Percentiles rank a stretch among this genome's conserved stretches.
phyloP scores from a whole-genome alignment of 257 asterid species.

The Nicotiana paniculata region DNA sequence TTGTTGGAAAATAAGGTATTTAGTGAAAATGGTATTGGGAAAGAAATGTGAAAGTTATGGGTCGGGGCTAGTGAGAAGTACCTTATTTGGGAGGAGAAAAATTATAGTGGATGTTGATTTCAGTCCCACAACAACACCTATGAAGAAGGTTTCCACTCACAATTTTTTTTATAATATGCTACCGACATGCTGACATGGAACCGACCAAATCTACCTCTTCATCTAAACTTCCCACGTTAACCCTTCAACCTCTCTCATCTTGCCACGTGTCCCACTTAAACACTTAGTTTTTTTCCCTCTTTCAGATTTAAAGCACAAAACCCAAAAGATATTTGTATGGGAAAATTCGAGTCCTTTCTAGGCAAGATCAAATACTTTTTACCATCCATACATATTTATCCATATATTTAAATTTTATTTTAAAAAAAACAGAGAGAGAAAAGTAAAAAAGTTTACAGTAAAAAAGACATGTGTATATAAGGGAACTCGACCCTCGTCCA shows the following conservation, averaged over 20 bases:
- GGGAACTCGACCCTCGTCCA: not conserved
- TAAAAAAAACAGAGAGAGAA: not conserved
- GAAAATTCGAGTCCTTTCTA: constrained; percentile 31
- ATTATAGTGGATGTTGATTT: constrained; percentile 27
- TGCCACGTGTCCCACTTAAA: constrained; percentile 37
- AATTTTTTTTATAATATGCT: not conserved
- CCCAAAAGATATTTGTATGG: constrained; percentile 6
- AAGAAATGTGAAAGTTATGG: constrained; percentile 31
- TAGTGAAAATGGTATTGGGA: constrained; percentile 19
- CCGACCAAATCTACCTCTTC: constrained; percentile 48
- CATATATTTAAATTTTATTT: not conserved
- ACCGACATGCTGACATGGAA: constrained; percentile 37
- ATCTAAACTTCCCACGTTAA: constrained; percentile 18
- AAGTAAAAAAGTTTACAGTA: not conserved
- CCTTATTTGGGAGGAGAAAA: constrained; percentile 61
- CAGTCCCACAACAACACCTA: constrained; percentile 9
- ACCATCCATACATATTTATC: not conserved
- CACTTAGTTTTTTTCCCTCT: constrained; percentile 44
- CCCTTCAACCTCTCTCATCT: constrained; percentile 13
- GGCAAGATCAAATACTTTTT: not conserved
- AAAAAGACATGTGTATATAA: not conserved
- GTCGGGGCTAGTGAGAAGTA: constrained; percentile 43
- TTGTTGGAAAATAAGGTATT: constrained; percentile 21
- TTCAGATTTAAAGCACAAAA: not conserved
- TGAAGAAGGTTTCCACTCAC: constrained; percentile 35